phyloP scores from a whole-genome alignment of 164 flowering plant species.

The Buxus sempervirens region DNA sequence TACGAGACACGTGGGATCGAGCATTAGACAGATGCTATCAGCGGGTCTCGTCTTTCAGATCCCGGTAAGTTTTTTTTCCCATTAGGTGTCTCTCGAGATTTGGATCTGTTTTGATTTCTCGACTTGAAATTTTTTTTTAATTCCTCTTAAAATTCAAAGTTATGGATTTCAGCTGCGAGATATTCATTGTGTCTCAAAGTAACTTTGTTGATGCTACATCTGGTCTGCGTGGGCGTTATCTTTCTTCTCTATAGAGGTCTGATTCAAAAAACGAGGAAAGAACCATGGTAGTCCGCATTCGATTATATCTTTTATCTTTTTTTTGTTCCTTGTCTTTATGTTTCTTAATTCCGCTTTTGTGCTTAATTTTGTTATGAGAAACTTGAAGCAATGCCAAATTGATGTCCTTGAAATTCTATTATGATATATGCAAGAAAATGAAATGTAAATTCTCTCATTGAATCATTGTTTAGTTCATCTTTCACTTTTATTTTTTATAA shows the following conservation, averaged over 20 bases:
- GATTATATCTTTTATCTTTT: neutral
- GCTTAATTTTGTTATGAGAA: too few relatives aligned
- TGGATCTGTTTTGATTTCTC: neutral
- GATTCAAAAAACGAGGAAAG: conserved; percentile 42
- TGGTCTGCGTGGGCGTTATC: conserved; percentile 53
- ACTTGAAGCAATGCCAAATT: too few relatives aligned
- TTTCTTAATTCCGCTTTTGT: neutral
- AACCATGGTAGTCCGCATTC: conserved; percentile 64
- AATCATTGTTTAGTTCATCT: too few relatives aligned
- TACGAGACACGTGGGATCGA: conserved; percentile 36
- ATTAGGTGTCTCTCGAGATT: conserved; percentile 1
- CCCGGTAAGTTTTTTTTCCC: conserved; percentile 45
- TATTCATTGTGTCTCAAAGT: conserved; percentile 57
- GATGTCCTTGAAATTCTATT: too few relatives aligned
- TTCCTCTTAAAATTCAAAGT: neutral
- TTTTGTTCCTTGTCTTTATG: neutral
- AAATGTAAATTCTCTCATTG: too few relatives aligned
- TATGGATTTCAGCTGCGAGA: conserved; percentile 57
- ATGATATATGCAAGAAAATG: too few relatives aligned
- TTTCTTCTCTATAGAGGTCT: conserved; percentile 59
- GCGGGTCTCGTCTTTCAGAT: conserved; percentile 72
- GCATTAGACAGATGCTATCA: conserved; percentile 32
- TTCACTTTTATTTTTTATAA: too few relatives aligned
- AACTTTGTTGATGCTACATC: conserved; percentile 66
- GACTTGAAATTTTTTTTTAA: neutral